phyloP scores from a whole-genome alignment of 129 eudicot genomes.

The Centaurea solstitialis region DNA sequence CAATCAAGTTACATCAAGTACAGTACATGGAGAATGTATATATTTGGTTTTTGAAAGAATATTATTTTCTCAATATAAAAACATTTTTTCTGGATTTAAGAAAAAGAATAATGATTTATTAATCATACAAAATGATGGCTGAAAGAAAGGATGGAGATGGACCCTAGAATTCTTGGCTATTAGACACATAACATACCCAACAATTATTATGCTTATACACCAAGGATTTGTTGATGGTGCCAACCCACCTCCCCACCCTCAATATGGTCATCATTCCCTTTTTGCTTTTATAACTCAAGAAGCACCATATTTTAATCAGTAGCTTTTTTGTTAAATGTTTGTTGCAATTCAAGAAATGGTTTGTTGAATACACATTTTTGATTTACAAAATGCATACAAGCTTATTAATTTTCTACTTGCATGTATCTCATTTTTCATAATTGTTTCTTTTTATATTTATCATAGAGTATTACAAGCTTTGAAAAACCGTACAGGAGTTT shows the following conservation, averaged over 20 bases:
- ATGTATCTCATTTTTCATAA: no score
- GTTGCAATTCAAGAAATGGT: neutral
- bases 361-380: no score
- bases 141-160: conserved; percentile 16
- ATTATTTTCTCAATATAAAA: no score
- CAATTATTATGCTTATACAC: conserved; percentile 23
- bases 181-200: conserved; percentile 26
- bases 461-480: no score
- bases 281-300: neutral
- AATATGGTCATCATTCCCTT: conserved; percentile 13
- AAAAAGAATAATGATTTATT: neutral
- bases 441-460: no score
- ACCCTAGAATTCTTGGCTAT: conserved; percentile 4
- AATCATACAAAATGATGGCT: neutral
- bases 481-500: no score
- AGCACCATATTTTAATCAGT: neutral
- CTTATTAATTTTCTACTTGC: no score
- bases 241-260: conserved; percentile 23
- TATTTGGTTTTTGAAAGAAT: no score
- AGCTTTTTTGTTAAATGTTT: neutral
- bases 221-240: conserved; percentile 34
- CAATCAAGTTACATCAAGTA: neutral
- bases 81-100: neutral
- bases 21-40: no score
- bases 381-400: no score